Conservation (phyloP, 2,329 filamentous ascomycete genomes). For the Knoxdaviesia proteae region DNA sequence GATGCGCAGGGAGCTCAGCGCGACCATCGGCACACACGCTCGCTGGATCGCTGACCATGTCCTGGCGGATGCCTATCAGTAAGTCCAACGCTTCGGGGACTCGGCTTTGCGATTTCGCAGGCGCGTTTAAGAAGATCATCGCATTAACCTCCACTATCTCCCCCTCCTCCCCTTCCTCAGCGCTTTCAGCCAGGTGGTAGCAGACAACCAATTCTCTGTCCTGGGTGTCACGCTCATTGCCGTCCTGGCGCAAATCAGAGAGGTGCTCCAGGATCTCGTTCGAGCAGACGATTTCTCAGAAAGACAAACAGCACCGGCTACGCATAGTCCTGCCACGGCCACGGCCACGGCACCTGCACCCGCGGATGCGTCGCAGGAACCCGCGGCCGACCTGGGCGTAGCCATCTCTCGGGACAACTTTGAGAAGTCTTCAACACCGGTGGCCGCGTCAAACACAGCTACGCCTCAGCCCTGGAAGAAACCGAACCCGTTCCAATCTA, state of each 20-base stretch:
- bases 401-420: constrained; percentile 10
- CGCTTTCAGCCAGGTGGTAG: constrained; percentile 47
- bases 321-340: too few species aligned
- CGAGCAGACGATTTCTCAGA: too few species aligned
- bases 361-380: background rate
- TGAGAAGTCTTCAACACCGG: background rate
- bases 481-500: too few species aligned
- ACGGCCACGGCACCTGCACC: background rate
- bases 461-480: too few species aligned
- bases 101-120: too few species aligned
- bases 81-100: constrained; percentile 5
- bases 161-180: constrained; percentile 12
- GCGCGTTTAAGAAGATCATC: too few species aligned
- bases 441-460: too few species aligned
- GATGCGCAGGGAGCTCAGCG: background rate
- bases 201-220: constrained; percentile 51
- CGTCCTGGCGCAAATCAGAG: constrained; percentile 33
- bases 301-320: too few species aligned
- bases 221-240: constrained; percentile 50
- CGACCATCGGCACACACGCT: constrained; percentile 1
- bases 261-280: constrained; percentile 15
- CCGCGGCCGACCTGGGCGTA: constrained; percentile 10
- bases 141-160: constrained; percentile 1
- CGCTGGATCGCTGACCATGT: constrained; percentile 12
- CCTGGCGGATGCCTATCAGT: constrained; percentile 16